Percentiles rank a stretch among this genome's conserved stretches.
phyloP scores from a whole-genome alignment of 768 basidiomycete genomes.

The Clavulina sp. region DNA sequence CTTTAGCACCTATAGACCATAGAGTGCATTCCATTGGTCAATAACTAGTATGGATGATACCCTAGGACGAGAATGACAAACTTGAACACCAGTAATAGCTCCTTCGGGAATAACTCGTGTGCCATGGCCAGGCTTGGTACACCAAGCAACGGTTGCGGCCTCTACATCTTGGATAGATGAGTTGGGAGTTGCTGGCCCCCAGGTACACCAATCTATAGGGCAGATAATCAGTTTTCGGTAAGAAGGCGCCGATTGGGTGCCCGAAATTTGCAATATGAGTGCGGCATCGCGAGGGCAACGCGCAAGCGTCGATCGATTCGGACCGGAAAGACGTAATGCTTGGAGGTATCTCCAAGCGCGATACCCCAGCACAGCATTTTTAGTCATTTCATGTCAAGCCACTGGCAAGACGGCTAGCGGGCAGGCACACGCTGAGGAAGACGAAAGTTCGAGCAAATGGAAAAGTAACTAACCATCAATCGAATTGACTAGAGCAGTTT shows the following conservation, averaged over 20 bases:
- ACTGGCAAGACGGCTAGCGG: conserved; percentile 15
- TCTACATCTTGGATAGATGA: conserved; percentile 21
- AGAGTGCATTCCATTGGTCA: too few relatives aligned
- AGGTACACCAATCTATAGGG: conserved; percentile 16
- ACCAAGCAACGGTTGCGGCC: conserved; percentile 22
- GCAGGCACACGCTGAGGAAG: background rate
- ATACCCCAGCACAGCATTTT: conserved; percentile 46
- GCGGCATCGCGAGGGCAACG: background rate
- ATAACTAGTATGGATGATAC: too few relatives aligned
- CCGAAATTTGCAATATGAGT: too few relatives aligned
- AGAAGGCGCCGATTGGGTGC: too few relatives aligned
- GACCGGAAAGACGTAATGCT: conserved; percentile 3
- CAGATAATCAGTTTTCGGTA: background rate
- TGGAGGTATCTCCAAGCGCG: conserved; percentile 5
- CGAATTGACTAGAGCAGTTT: conserved; percentile 29
- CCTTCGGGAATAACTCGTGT: conserved; percentile 16
- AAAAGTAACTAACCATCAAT: background rate
- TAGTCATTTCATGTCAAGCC: conserved; percentile 46
- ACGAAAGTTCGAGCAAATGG: background rate
- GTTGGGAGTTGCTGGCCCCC: conserved; percentile 11
- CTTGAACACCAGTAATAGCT: conserved; percentile 45
- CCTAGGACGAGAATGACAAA: too few relatives aligned
- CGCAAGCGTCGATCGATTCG: background rate
- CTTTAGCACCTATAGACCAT: too few relatives aligned
- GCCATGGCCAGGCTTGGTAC: conserved; percentile 14